These are phyloP conservation scores for Ophiostoma tasmaniense DNA, from an alignment of 2,329 filamentous ascomycete species.

Conservation along the genomic window DNA sequence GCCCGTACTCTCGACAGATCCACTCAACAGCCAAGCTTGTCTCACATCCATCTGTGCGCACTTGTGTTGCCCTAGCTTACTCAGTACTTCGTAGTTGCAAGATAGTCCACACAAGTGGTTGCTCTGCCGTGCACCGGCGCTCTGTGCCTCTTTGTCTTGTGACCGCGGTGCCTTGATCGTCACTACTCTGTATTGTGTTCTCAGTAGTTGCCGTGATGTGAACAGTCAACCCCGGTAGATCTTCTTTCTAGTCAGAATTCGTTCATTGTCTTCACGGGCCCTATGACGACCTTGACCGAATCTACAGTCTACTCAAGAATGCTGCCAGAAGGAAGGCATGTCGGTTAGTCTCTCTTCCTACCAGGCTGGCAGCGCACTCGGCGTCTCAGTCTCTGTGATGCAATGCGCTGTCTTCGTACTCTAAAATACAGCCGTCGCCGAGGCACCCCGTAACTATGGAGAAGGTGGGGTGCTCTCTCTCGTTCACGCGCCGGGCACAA, in stretches of 20 bases:
- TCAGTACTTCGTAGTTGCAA: neutral
- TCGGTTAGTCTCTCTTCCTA: no score
- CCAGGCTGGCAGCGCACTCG: neutral
- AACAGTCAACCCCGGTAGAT: neutral
- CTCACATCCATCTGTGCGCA: neutral
- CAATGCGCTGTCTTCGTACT: neutral
- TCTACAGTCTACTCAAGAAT: no score
- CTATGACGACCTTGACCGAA: no score
- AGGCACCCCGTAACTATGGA: constrained; percentile 13
- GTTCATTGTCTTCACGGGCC: no score
- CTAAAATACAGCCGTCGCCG: constrained; percentile 4
- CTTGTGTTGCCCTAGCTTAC: neutral
- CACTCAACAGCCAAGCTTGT: neutral
- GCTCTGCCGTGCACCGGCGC: neutral
- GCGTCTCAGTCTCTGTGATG: neutral
- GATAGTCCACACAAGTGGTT: neutral
- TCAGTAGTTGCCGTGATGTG: no score
- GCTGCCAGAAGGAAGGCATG: no score
- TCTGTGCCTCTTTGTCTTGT: neutral
- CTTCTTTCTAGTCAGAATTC: neutral
- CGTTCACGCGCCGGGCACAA: neutral
- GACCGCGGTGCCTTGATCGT: neutral
- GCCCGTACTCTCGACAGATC: no score
- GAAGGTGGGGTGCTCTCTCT: neutral
- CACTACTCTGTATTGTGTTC: no score